Evolutionary conservation across 75 land plant genomes (phyloP), one percentile per base, ranked within the genome.

Genomic region (Cunninghamia lanceolata): DNA sequence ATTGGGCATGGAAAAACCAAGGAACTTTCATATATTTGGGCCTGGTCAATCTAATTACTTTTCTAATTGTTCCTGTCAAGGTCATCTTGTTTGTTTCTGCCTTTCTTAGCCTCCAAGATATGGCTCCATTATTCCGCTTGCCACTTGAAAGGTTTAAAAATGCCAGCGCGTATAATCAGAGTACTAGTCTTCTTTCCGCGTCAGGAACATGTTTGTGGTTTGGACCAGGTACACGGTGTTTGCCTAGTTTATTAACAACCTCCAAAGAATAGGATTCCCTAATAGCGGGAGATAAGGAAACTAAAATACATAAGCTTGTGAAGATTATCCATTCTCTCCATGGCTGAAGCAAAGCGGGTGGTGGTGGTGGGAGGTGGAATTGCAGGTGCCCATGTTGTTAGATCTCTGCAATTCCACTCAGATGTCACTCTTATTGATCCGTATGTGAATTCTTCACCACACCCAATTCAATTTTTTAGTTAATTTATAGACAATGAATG

Each of bases 351-450:
- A 21, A 89, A 89, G 46, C 21, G 79, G 36, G 54, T 88, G 25
- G 90, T 89, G 83, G 90, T 89, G 0, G 89, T 89, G 4, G 90
- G 90, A 52, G 90, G 90, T 30, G 90, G 90, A 47, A 78, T 89
- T 28, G 90, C 90, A 45, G 90, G 90, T 46, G 43, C 89, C 71
- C 35, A 59, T 28, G 86, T 89, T 4, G 90, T 86, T 54, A 89
- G 63, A 88, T n/a, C 46, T 40, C 83, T 89, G 3, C 90, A 89
- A 46, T 40, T 84, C 0, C 47, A 79, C 14, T 83, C 86, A 34
- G 66, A 84, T 50, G 84, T 89, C 53, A 89, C 90, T 15, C 86
- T 88, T 19, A 88, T 89, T 85, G 90, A 89, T 85, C 90, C 90
- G 90, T 89, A 87, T 25, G 80, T 80, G 8, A 80, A 38, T 25